Evolutionary conservation across 495 filamentous ascomycete species (phyloP).

Genomic region (Aspergillus indologenus): DNA sequence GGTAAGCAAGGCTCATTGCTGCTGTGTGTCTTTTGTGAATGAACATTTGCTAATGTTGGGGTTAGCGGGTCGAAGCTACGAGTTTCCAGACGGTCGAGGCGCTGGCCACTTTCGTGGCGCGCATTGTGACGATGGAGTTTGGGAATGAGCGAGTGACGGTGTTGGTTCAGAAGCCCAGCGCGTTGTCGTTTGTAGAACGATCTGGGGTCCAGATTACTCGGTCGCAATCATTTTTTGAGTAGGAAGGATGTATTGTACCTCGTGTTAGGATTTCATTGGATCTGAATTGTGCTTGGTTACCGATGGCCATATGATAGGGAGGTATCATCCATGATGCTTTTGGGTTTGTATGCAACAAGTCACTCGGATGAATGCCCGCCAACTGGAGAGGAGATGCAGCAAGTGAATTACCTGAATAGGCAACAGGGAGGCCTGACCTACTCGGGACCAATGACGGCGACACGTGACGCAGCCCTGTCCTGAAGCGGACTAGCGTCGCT

Average conservation of each 20-base stretch:
- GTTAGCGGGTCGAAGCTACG: conserved; percentile 50
- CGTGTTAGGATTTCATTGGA: neutral
- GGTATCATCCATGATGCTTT: neutral
- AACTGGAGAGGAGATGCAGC: too few species aligned
- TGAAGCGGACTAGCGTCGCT: conserved; percentile 18
- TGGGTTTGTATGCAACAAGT: too few species aligned
- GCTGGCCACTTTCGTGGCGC: conserved; percentile 51
- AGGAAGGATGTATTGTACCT: conserved; percentile 12
- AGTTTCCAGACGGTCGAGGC: conserved; percentile 57
- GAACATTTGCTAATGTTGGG: conserved; percentile 8
- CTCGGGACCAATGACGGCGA: conserved; percentile 11
- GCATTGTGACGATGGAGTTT: conserved; percentile 50
- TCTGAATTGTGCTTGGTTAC: neutral
- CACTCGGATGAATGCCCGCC: too few species aligned
- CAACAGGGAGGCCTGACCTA: neutral
- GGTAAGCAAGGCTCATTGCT: conserved; percentile 25
- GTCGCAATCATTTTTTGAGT: conserved; percentile 44
- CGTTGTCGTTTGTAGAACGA: conserved; percentile 52
- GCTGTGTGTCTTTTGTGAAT: conserved; percentile 5
- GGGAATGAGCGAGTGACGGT: conserved; percentile 52
- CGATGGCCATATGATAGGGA: neutral
- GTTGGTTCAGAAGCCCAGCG: conserved; percentile 55
- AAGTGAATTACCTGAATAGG: too few species aligned
- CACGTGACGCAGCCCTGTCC: conserved; percentile 17
- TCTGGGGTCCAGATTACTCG: conserved; percentile 58